phyloP scores from a whole-genome alignment of 352 stramenopile species.

The Hyphochytrium catenoides region DNA sequence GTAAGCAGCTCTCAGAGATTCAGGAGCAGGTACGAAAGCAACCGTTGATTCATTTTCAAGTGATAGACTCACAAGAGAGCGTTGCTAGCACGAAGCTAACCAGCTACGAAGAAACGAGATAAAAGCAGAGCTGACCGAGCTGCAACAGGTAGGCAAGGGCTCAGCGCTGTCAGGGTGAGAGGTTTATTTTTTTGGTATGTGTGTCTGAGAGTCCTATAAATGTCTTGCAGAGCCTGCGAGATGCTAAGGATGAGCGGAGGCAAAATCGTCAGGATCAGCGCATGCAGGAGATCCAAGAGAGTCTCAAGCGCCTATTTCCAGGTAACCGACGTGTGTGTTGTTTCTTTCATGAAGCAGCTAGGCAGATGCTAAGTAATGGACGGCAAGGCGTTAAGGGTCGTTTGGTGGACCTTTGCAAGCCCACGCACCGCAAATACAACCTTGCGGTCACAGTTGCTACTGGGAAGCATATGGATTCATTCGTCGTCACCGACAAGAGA shows the following conservation, averaged over 20 bases:
- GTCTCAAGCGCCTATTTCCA: slow-evolving; percentile 54
- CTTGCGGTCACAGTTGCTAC: slow-evolving; percentile 88
- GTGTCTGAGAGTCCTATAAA: not conserved
- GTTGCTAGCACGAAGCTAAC: too few species aligned
- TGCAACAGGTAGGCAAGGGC: slow-evolving; percentile 9
- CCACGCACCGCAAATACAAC: slow-evolving; percentile 86
- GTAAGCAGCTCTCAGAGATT: too few species aligned
- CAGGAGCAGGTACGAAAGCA: too few species aligned
- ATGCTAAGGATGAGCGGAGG: slow-evolving; percentile 69
- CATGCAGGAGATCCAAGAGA: slow-evolving; percentile 41
- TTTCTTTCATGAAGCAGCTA: slow-evolving; percentile 8
- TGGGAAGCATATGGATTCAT: slow-evolving; percentile 91
- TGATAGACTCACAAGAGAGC: too few species aligned
- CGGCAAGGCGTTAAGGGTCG: slow-evolving; percentile 74
- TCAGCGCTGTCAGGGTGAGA: not conserved
- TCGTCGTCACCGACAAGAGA: slow-evolving; percentile 47
- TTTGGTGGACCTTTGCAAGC: slow-evolving; percentile 89
- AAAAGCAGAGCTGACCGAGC: slow-evolving; percentile 26
- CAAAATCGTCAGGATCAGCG: slow-evolving; percentile 72
- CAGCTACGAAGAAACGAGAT: slow-evolving; percentile 37
- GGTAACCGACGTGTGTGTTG: slow-evolving; percentile 6
- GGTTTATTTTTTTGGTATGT: not conserved
- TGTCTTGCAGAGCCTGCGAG: slow-evolving; percentile 59
- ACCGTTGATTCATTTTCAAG: too few species aligned
- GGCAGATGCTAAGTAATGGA: slow-evolving; percentile 26